Base-by-base conservation (phyloP, 306 rosid genomes). In the Vigna trinervia region DNA sequence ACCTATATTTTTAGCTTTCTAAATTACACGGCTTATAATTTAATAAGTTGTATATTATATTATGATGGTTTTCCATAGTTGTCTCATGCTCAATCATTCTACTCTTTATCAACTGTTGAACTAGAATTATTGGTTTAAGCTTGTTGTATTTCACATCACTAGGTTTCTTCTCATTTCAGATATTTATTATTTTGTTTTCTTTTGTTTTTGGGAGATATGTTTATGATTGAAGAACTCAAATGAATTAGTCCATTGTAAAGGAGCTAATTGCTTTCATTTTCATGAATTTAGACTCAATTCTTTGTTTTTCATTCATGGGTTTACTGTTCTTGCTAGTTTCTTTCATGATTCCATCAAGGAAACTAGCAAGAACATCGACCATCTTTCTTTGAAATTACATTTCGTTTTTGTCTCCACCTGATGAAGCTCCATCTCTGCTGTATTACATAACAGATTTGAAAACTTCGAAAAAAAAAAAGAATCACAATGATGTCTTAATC, bases 11-110 rank as follows among this genome's bases (percentile, higher is more conserved):
- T 73, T 83, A 45, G 45, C 12, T 82, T 75, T 61, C 50, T 32
- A 78, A 75, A 94, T 87, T 90, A 87, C 56, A 80, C 6, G 12
- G 78, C 74, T 19, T 12, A 71, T 34, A 5, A 34, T 4, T 59
- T 69, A 79, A 79, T 69, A 79, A 79, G 82, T 47, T 76, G 70
- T 77, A 83, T 85, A 43, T 14, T 30, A 20, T 22, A 30, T 50
- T 80, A 50, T 50, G 70, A 76, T 85, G 26, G 81, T 79, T 84
- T 86, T 73, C 23, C 78, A 66, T 81, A 13, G 32, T 26, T 46
- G 61, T 66, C 19, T 59, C 39, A 74, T 80, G 63, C 20, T n/a
- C 72, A 69, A 74, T 74, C n/a, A 66, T 80, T 19, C 59, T 17
- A 30, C 54, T 14, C 19, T 78, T 28, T 6, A 28, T 77, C 58